Base-by-base conservation (phyloP, 2,329 filamentous ascomycete genomes). In the Boeremia lycopersici region DNA sequence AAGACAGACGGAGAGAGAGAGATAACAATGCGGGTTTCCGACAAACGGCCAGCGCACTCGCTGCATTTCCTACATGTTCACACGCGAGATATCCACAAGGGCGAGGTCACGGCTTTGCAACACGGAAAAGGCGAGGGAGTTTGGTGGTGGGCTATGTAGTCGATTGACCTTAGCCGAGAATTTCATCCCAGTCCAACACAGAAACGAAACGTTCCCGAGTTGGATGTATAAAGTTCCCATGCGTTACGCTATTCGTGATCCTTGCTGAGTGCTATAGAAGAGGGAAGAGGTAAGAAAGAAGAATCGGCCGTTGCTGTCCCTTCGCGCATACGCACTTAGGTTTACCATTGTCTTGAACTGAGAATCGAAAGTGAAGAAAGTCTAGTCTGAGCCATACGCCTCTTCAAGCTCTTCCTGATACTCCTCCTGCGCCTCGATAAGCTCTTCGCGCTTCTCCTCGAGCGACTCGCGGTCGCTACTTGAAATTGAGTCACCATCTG, bases 381-480 rank as follows among this genome's bases (percentile, higher is more conserved):
- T n/a, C 47, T 29, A 55, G 43, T 56, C 53, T n/a, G n/a, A n/a
- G 25, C 66, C 67, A 33, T 74, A 74, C 25, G 60, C 61, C 45
- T 74, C 71, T 48, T 74, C 59, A n/a, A 73, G 58, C 59, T 77
- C 77, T 65, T 84, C 81, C 42, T 81, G 72, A 50, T 83, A 82
- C 64, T 79, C 79, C 58, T 81, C 73, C 51, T 81, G 76, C 4
- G 80, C 81, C 64, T 86, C 82, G 57, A 83, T 79, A 4, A 83
- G 69, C 49, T 79, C 79, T 68, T 85, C 77, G 4, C 75, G 67
- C 55, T 82, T 82, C 81, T 85, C 62, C 78, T 84, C 70, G 77
- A 82, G 44, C 56, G 67, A 35, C 56, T 78, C 76, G 48, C 70
- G 69, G 30, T 74, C 71, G 51, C 68, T 72, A 59, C 70, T 73